Conservation (phyloP, 1,139 yeast genomes). For the Magnusiomyces fungicola region DNA sequence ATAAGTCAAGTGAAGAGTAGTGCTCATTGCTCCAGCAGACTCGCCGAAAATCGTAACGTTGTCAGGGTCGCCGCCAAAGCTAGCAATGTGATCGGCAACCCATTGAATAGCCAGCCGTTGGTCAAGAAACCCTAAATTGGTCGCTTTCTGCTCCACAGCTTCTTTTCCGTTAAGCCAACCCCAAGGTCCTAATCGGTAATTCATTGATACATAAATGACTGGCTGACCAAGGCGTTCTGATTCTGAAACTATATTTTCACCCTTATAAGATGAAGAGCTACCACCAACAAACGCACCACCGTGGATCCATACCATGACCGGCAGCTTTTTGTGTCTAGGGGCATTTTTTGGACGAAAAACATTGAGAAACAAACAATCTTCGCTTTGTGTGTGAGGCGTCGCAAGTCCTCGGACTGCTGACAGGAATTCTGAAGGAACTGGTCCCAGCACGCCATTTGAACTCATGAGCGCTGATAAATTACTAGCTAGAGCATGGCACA, state of each 20-base stretch:
- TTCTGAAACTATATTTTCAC: neutral
- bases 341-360: constrained; percentile 1
- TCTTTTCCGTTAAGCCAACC: constrained; percentile 18
- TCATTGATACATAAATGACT: neutral
- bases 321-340: neutral
- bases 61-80: constrained; percentile 31
- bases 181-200: constrained; percentile 12
- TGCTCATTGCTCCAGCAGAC: constrained; percentile 29
- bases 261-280: constrained; percentile 9
- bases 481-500: too few species aligned
- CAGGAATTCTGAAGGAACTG: too few species aligned
- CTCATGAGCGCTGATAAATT: too few species aligned
- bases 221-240: neutral
- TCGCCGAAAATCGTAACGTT: constrained; percentile 29
- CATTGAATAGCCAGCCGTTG: constrained; percentile 29
- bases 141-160: constrained; percentile 23
- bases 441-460: too few species aligned
- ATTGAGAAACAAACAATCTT: constrained; percentile 21
- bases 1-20: constrained; percentile 22
- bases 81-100: constrained; percentile 26
- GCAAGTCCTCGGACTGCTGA: too few species aligned
- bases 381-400: too few species aligned
- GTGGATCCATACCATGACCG: constrained; percentile 6
- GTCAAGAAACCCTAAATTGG: constrained; percentile 29
- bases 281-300: constrained; percentile 6